These are phyloP conservation scores for Podaxis mareebaensis DNA, from an alignment of 768 basidiomycete genomes.

Conservation along the genomic window DNA sequence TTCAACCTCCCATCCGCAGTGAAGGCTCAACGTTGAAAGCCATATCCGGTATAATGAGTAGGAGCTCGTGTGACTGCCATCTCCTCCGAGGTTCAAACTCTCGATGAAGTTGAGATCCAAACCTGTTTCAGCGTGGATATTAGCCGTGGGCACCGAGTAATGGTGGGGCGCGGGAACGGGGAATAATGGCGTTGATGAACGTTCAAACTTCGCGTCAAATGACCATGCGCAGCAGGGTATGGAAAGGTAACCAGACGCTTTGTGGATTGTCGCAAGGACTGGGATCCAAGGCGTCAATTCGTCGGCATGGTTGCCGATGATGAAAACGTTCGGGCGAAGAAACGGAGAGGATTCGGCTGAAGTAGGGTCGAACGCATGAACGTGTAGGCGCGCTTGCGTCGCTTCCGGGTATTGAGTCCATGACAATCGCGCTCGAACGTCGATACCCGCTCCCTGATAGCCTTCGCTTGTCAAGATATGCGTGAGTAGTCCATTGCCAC, in stretches of 20 bases:
- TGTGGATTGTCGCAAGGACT: slow-evolving; percentile 64
- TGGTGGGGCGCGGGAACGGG: slow-evolving; percentile 20
- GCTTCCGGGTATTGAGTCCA: slow-evolving; percentile 75
- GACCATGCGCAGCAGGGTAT: slow-evolving; percentile 93
- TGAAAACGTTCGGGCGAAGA: slow-evolving; percentile 55
- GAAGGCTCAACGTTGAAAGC: slow-evolving; percentile 69
- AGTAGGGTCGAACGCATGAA: slow-evolving; percentile 73
- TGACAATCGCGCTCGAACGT: slow-evolving; percentile 81
- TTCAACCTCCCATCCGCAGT: slow-evolving; percentile 87
- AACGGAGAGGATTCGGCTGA: slow-evolving; percentile 21
- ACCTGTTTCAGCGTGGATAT: slow-evolving; percentile 3
- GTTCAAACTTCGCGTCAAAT: slow-evolving; percentile 68
- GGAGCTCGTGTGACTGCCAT: slow-evolving; percentile 61
- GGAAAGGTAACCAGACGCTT: slow-evolving; percentile 68
- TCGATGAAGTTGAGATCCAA: slow-evolving; percentile 26
- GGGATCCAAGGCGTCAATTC: slow-evolving; percentile 96
- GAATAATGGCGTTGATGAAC: slow-evolving; percentile 39
- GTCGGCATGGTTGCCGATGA: slow-evolving; percentile 96
- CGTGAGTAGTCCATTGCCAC: slow-evolving; percentile 90
- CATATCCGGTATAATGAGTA: slow-evolving; percentile 88
- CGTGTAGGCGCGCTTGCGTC: slow-evolving; percentile 62
- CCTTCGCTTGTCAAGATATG: slow-evolving; percentile 87
- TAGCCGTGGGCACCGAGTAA: background rate
- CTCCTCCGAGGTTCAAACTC: slow-evolving; percentile 60
- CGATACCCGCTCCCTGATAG: slow-evolving; percentile 81